These are phyloP conservation scores for Microsporum audouinii DNA, from an alignment of 2,329 filamentous ascomycete species.

Conservation along the genomic window DNA sequence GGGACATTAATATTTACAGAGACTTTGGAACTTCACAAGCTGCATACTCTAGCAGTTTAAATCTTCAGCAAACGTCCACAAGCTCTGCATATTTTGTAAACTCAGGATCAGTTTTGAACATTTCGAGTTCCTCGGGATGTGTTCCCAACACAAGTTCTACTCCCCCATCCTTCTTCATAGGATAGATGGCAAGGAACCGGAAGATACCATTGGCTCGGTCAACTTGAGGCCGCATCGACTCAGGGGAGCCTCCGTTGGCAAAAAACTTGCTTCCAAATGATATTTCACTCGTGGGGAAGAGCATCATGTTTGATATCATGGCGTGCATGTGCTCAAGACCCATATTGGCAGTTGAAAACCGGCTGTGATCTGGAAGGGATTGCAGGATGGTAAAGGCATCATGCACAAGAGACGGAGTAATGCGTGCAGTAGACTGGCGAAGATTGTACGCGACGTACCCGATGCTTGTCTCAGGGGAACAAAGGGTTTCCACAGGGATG, in stretches of 20 bases:
- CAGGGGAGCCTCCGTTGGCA: not conserved
- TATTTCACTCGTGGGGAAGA: slow-evolving; percentile 3
- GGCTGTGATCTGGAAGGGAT: slow-evolving; percentile 4
- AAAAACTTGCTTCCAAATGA: not conserved
- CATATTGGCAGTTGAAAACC: slow-evolving; percentile 5
- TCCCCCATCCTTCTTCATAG: slow-evolving; percentile 4
- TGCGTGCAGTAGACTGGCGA: slow-evolving; percentile 3
- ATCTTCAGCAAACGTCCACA: not conserved
- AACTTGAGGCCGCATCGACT: slow-evolving; percentile 5
- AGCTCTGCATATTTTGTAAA: slow-evolving; percentile 4
- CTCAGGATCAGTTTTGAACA: not conserved
- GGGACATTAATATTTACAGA: not conserved
- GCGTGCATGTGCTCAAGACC: slow-evolving; percentile 6
- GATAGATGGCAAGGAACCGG: slow-evolving; percentile 4
- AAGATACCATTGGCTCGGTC: slow-evolving; percentile 4
- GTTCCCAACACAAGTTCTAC: slow-evolving; percentile 4
- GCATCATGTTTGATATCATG: slow-evolving; percentile 6
- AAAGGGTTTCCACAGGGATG: not conserved
- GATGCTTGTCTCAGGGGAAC: slow-evolving; percentile 3
- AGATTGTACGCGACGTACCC: slow-evolving; percentile 1
- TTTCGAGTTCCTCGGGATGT: slow-evolving; percentile 4
- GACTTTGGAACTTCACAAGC: not conserved
- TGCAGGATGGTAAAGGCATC: slow-evolving; percentile 4
- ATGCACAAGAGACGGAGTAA: slow-evolving; percentile 5
- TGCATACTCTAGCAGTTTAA: not conserved